phyloP scores from a whole-genome alignment of 257 asterid genomes.

The Forsythia viridissima region DNA sequence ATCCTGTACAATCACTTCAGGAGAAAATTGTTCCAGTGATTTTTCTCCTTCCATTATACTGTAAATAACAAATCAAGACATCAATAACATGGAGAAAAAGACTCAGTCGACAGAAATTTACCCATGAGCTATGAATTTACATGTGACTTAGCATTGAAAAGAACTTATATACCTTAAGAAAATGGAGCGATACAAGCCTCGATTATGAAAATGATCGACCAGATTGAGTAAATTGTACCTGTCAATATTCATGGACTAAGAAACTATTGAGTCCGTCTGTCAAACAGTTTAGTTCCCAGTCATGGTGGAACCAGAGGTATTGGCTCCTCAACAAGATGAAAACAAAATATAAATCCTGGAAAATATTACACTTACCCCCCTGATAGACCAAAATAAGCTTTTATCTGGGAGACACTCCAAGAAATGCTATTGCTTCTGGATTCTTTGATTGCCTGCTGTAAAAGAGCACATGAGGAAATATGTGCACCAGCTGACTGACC shows the following conservation, averaged over 20 bases:
- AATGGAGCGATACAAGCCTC: constrained; percentile 93
- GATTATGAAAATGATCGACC: constrained; percentile 84
- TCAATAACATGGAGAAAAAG: constrained; percentile 19
- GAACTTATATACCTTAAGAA: constrained; percentile 65
- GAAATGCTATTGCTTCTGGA: constrained; percentile 66
- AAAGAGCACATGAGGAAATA: constrained; percentile 83
- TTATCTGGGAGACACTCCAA: constrained; percentile 86
- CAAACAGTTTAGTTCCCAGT: constrained; percentile 2
- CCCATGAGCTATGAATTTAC: background rate
- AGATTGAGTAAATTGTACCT: constrained; percentile 83
- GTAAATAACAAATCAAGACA: constrained; percentile 26
- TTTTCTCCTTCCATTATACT: constrained; percentile 98
- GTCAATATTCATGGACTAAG: constrained; percentile 21
- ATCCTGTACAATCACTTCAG: constrained; percentile 64
- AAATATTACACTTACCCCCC: constrained; percentile 72
- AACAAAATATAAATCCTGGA: background rate
- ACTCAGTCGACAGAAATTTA: background rate
- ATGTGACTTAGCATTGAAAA: constrained; percentile 12
- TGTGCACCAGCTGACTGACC: constrained; percentile 99
- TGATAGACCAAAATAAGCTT: constrained; percentile 94
- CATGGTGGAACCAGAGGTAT: constrained; percentile 11
- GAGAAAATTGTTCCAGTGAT: constrained; percentile 69
- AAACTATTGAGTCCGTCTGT: constrained; percentile 10
- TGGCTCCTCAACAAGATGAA: constrained; percentile 16
- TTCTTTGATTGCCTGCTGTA: constrained; percentile 85